Base-by-base conservation (phyloP, 306 rosid species). In the Medicago truncatula region DNA sequence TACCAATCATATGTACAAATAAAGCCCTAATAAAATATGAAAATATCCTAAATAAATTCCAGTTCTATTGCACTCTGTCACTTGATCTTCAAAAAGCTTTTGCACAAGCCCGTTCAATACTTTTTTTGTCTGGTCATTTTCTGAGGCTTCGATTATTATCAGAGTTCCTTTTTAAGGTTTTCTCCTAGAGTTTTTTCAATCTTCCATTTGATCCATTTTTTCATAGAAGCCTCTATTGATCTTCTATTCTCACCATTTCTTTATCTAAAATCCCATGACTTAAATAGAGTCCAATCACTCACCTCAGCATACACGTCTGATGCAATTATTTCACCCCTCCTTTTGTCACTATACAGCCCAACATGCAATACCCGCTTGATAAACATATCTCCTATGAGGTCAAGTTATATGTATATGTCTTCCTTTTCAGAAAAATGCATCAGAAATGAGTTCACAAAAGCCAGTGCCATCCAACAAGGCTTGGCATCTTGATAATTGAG, bases 1-100 rank as follows among this genome's bases (percentile, higher is more conserved):
- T 16, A 40, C 31, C 16, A 65, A 16, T 64, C 7, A n/a, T 64
- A 39, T 39, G 3, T 40, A 50, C 25, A 65, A 65, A 65, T 65
- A 65, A 65, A 65, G 11, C 49, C 52, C 50, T 17, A 12, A 20
- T 11, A 39, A 65, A 40, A 65, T 65, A 36, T 65, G 5, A 65
- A 65, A 39, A 40, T 65, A 65, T 11, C 50, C 70, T 2, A 65
- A 20, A 40, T 17, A 38, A 17, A 28, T 2, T 31, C 70, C n/a
- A 17, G n/a, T 64, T 38, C 25, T 64, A 38, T 64, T 39, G 15
- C 4, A 15, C 28, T n/a, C 49, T 64, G 70, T 64, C 70, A 38
- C 15, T 64, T 16, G 70, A 64, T 64, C 15, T 64, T 64, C 28
- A 40, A 40, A 64, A 64, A 38, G 70, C 70, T 64, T 8, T 64